These are phyloP conservation scores for Hymenoscyphus linearis DNA, from an alignment of 2,329 filamentous ascomycete species.

Conservation along the genomic window DNA sequence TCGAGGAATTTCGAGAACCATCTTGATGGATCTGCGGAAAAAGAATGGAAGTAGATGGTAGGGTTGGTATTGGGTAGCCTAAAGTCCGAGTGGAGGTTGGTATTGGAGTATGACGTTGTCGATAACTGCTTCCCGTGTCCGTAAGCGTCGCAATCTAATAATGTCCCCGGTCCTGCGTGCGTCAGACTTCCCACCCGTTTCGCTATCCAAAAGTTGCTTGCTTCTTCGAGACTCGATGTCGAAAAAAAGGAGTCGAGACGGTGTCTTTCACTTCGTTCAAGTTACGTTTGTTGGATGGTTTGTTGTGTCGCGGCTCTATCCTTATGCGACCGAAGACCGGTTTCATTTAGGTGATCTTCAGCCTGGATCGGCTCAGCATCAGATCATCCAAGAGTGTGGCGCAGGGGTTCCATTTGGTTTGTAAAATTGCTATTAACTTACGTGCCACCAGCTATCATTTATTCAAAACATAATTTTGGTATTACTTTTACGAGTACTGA, in stretches of 20 bases:
- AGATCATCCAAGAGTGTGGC: neutral
- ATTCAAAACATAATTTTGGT: neutral
- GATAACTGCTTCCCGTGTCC: neutral
- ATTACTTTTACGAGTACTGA: no score
- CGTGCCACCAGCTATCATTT: neutral
- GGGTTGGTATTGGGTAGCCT: constrained; percentile 4
- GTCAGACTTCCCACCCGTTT: neutral
- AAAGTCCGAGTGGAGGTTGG: neutral
- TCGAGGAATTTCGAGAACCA: constrained; percentile 54
- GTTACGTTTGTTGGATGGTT: neutral
- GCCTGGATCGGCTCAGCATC: neutral
- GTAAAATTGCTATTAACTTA: neutral
- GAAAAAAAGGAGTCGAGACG: neutral
- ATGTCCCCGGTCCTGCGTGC: no score
- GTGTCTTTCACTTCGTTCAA: neutral
- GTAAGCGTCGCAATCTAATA: no score
- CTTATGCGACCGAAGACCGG: neutral
- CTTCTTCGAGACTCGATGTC: neutral
- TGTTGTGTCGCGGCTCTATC: constrained; percentile 10
- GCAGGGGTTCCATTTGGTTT: neutral
- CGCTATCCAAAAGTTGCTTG: neutral
- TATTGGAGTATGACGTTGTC: constrained; percentile 10
- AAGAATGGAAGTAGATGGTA: constrained; percentile 2
- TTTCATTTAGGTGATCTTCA: constrained; percentile 6
- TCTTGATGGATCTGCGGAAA: constrained; percentile 30